Percentiles rank a stretch among this genome's conserved stretches.
These are phyloP conservation scores for Hanseniaspora lachancei DNA, from an alignment of 805 yeast species.

Conservation along the genomic window DNA sequence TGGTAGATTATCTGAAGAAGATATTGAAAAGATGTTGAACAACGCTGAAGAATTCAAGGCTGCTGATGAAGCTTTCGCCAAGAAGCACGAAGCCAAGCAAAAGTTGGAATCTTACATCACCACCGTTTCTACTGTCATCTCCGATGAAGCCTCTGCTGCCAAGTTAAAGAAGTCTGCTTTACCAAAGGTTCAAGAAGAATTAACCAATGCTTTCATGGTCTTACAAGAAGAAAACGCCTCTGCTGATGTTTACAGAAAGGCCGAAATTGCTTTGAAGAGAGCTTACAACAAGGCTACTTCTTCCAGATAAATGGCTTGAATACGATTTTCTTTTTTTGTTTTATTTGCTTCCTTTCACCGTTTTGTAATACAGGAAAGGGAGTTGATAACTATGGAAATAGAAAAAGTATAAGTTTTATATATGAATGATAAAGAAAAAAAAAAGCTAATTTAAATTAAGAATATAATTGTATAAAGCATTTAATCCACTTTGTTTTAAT, in stretches of 20 bases:
- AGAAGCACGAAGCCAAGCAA: slow-evolving; percentile 98
- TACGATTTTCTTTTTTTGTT: slow-evolving; percentile 17
- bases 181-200: slow-evolving; percentile 95
- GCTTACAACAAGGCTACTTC: slow-evolving; percentile 99
- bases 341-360: too few relatives aligned
- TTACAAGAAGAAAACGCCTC: slow-evolving; percentile 91
- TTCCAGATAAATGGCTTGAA: slow-evolving; percentile 53
- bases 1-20: slow-evolving; percentile 93
- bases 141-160: slow-evolving; percentile 96
- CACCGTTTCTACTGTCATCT: slow-evolving; percentile 86
- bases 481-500: too few relatives aligned
- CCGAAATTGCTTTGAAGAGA: slow-evolving; percentile 97
- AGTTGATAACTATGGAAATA: not conserved
- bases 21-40: slow-evolving; percentile 94
- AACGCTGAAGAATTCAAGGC: slow-evolving; percentile 99
- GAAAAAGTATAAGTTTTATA: not conserved
- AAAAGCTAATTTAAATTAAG: not conserved
- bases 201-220: slow-evolving; percentile 96
- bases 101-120: slow-evolving; percentile 97
- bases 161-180: slow-evolving; percentile 94
- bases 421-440: not conserved
- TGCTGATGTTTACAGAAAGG: slow-evolving; percentile 97
- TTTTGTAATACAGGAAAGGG: too few relatives aligned
- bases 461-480: not conserved
- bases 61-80: slow-evolving; percentile 98